Evolutionary conservation across 345 rosid species (phyloP).

Genomic region (Acer saccharum): DNA sequence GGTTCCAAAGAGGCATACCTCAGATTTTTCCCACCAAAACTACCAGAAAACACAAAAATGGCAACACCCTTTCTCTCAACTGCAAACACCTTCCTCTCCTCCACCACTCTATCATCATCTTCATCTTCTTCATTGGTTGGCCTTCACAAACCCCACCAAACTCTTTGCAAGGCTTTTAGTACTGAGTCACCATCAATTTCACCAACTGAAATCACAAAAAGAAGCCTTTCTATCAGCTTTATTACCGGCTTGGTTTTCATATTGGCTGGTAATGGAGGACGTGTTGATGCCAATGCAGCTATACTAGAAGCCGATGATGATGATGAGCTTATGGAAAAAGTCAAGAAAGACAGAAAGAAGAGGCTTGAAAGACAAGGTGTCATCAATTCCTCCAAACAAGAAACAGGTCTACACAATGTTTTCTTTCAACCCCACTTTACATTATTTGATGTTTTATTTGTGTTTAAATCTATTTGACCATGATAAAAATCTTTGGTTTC

Average conservation of each 20-base stretch:
- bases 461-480: not conserved
- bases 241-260: slow-evolving; percentile 49
- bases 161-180: slow-evolving; percentile 41
- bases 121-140: slow-evolving; percentile 15
- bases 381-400: slow-evolving; percentile 66
- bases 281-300: slow-evolving; percentile 63
- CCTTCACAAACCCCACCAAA: slow-evolving; percentile 25
- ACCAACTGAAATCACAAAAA: slow-evolving; percentile 39
- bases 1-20: slow-evolving; percentile 27
- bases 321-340: slow-evolving; percentile 83
- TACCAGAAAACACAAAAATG: slow-evolving; percentile 40
- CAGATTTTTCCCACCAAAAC: slow-evolving; percentile 37
- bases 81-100: slow-evolving; percentile 45
- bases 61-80: slow-evolving; percentile 53
- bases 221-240: slow-evolving; percentile 57
- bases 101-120: slow-evolving; percentile 20
- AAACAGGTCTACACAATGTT: slow-evolving; percentile 52
- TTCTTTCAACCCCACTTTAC: not conserved
- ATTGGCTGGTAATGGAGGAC: slow-evolving; percentile 31
- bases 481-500: not conserved
- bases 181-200: slow-evolving; percentile 26
- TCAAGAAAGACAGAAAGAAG: slow-evolving; percentile 79
- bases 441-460: not conserved
- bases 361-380: slow-evolving; percentile 85
- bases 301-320: slow-evolving; percentile 94